Percentiles rank a stretch among this genome's conserved stretches.
Evolutionary conservation across 2,329 filamentous ascomycete species (phyloP).

Genomic region (Penicillium decumbens): DNA sequence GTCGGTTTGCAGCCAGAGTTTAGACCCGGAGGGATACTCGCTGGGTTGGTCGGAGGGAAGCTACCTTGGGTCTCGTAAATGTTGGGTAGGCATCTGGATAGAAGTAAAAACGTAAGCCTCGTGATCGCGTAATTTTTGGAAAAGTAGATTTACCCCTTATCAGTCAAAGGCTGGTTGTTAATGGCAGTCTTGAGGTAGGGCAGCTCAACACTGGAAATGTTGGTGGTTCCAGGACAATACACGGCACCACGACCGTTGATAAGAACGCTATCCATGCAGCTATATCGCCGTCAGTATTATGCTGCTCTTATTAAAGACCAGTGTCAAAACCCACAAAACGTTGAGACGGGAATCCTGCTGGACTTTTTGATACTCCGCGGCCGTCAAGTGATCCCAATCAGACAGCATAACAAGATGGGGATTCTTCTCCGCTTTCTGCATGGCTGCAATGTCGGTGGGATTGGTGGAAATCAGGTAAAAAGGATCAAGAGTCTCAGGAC

Average conservation of each 20-base stretch:
- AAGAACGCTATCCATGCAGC: conserved; percentile 57
- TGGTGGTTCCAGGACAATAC: conserved; percentile 47
- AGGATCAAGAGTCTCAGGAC: conserved; percentile 39
- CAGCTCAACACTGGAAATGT: conserved; percentile 37
- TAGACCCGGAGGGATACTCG: conserved; percentile 19
- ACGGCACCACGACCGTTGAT: conserved; percentile 58
- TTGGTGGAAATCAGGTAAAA: conserved; percentile 49
- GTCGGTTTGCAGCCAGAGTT: conserved; percentile 23
- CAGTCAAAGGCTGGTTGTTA: conserved; percentile 23
- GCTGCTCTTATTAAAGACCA: not conserved
- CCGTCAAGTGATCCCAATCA: conserved; percentile 56
- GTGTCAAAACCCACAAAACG: conserved; percentile 5
- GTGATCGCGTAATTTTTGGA: not conserved
- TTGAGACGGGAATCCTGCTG: conserved; percentile 22
- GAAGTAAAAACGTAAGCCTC: not conserved
- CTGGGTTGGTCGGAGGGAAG: conserved; percentile 21
- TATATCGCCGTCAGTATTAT: conserved; percentile 29
- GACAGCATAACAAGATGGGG: conserved; percentile 50
- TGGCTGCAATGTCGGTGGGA: conserved; percentile 38
- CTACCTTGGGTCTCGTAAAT: conserved; percentile 23
- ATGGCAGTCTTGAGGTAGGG: conserved; percentile 19
- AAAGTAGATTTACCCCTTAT: conserved; percentile 29
- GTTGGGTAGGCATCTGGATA: conserved; percentile 20
- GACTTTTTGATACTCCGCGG: conserved; percentile 40
- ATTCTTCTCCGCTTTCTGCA: conserved; percentile 48